Evolutionary conservation across 2,329 filamentous ascomycete genomes (phyloP), one percentile per base, ranked within the genome.

Genomic region (Cyphellophora europaea): DNA sequence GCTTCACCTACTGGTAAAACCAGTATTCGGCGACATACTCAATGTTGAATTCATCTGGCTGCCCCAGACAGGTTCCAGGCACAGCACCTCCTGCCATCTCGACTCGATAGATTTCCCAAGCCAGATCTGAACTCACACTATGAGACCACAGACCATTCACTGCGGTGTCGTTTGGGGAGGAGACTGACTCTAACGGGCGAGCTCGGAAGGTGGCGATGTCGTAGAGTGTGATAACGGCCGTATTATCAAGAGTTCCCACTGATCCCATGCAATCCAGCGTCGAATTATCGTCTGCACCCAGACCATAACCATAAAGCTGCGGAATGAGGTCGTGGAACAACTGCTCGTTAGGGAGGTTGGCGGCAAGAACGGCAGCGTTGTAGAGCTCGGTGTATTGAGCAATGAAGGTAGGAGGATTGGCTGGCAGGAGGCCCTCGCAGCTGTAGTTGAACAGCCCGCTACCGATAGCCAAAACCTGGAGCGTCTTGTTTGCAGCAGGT

Each of bases 361-460:
- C 43, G 35, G 47, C 49, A 16, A 39, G 35, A 28, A 52, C 33
- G 35, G 51, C 58, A 35, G 60, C 59, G 27, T 67, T 61, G 42
- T 62, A 63, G 3, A 69, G 54, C 3, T 56, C 57, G 3, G 65
- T 67, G n/a, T 60, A 50, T 14, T 67, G 66, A 6, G 65, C 65
- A 21, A 59, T 49, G 6, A 63, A 48, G 11, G 47, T 39, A 11
- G 67, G 65, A 0, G 36, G 33, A 8, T 49, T 42, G 14, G 18
- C 32, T 3, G 35, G 17, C 10, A 33, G 23, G 12, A 16, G 28
- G 21, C 55, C 45, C 2, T 45, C 32, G 42, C 67, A 71, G 11
- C 61, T 63, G 47, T 69, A 71, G 54, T 69, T 71, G 42, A 71
- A 66, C 10, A 63, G 67, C 25, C 68, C 68, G 15, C 58, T 53